Conservation (phyloP, 2,329 filamentous ascomycete genomes). For the Phoma herbarum region DNA sequence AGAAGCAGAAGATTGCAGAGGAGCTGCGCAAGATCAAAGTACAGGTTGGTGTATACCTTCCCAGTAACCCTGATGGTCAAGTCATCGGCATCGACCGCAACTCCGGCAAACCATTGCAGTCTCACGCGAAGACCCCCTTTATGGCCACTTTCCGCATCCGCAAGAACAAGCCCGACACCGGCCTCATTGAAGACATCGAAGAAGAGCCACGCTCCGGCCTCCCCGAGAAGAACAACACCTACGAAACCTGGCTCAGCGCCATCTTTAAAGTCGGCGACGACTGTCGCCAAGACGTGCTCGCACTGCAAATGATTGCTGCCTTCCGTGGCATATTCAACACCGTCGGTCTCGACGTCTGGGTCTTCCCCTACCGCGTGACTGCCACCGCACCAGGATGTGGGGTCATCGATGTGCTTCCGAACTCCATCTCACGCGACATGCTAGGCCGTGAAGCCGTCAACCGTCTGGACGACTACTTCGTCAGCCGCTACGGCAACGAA, state of each 20-base stretch:
- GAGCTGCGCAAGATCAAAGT: constrained; percentile 97
- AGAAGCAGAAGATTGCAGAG: constrained; percentile 99
- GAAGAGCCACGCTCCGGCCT: constrained; percentile 46
- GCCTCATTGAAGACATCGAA: constrained; percentile 39
- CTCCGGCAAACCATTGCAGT: constrained; percentile 95
- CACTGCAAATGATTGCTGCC: constrained; percentile 95
- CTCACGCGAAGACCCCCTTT: constrained; percentile 96
- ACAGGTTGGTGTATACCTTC: constrained; percentile 95
- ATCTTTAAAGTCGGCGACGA: constrained; percentile 99
- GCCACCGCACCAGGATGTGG: constrained; percentile 97
- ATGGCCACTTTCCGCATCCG: constrained; percentile 99
- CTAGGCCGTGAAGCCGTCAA: constrained; percentile 97
- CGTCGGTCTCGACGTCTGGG: constrained; percentile 94
- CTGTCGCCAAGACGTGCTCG: constrained; percentile 95
- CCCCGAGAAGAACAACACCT: constrained; percentile 61
- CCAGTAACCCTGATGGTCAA: constrained; percentile 94
- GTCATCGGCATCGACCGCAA: constrained; percentile 98
- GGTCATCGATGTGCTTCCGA: constrained; percentile 96
- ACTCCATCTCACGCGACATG: constrained; percentile 99
- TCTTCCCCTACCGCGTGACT: constrained; percentile 96
- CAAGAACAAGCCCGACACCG: constrained; percentile 69
- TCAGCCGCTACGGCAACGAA: constrained; percentile 96
- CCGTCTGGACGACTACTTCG: constrained; percentile 96
- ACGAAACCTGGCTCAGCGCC: constrained; percentile 98
- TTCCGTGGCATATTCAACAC: constrained; percentile 97